phyloP scores from a whole-genome alignment of 2,329 filamentous ascomycete genomes.

The Neoascochyta sp. region DNA sequence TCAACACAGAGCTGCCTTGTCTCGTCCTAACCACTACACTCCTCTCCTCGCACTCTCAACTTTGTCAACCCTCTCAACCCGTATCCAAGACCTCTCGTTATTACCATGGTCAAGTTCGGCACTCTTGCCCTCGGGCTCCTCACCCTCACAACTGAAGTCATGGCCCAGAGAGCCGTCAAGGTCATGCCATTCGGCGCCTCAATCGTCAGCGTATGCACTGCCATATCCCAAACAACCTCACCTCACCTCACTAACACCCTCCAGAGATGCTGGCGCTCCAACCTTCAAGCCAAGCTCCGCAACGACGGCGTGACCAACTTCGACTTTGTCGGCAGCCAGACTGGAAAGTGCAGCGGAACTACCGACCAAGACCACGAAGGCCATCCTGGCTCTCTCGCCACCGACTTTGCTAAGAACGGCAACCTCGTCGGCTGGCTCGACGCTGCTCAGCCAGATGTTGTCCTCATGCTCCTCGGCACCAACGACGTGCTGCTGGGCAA shows the following conservation, averaged over 20 bases:
- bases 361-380: conserved; percentile 46
- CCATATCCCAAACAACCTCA: not conserved
- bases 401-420: conserved; percentile 39
- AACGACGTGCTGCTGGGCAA: conserved; percentile 43
- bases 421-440: conserved; percentile 42
- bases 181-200: conserved; percentile 39
- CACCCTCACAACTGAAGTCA: conserved; percentile 14
- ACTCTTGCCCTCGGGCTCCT: conserved; percentile 20
- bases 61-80: too few species aligned
- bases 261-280: conserved; percentile 38
- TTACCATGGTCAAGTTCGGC: conserved; percentile 21
- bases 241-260: conserved; percentile 5
- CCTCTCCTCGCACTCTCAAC: too few species aligned
- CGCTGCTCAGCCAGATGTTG: conserved; percentile 41
- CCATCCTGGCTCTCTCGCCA: conserved; percentile 42
- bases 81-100: too few species aligned
- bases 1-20: too few species aligned
- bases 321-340: conserved; percentile 38
- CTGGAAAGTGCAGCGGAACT: conserved; percentile 36
- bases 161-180: conserved; percentile 23
- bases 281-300: conserved; percentile 30
- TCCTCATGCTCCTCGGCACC: conserved; percentile 47
- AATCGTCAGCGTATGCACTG: conserved; percentile 28
- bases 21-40: too few species aligned
- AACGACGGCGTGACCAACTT: conserved; percentile 21